Evolutionary conservation across 768 basidiomycete species (phyloP).

Genomic region (Amanita rubescens): DNA sequence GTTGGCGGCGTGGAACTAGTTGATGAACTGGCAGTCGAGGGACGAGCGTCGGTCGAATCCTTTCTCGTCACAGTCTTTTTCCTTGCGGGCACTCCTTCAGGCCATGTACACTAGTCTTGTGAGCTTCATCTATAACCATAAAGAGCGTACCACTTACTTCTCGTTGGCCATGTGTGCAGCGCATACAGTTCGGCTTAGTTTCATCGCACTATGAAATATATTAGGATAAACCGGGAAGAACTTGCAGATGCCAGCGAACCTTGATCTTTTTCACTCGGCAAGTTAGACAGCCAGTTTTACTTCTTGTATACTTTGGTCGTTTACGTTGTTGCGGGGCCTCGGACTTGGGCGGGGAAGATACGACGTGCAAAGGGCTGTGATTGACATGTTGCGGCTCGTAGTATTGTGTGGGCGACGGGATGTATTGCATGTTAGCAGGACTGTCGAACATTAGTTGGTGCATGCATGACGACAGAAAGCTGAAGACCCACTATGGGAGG

Average conservation of each 20-base stretch:
- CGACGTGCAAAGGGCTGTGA: constrained; percentile 37
- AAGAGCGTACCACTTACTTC: constrained; percentile 42
- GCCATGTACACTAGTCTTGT: constrained; percentile 67
- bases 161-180: constrained; percentile 80
- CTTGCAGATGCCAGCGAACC: constrained; percentile 34
- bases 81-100: constrained; percentile 65
- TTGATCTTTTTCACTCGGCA: constrained; percentile 95
- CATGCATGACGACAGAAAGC: constrained; percentile 4
- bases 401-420: constrained; percentile 32
- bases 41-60: constrained; percentile 53
- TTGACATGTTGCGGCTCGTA: constrained; percentile 29
- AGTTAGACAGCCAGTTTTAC: constrained; percentile 91
- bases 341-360: constrained; percentile 38
- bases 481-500: constrained; percentile 45
- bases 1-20: constrained; percentile 68
- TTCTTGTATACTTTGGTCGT: constrained; percentile 89
- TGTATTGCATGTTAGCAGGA: constrained; percentile 33
- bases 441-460: constrained; percentile 20
- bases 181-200: constrained; percentile 78
- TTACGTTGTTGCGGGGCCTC: constrained; percentile 52
- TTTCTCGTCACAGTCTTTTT: constrained; percentile 57
- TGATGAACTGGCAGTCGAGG: constrained; percentile 72
- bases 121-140: constrained; percentile 1
- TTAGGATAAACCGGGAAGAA: constrained; percentile 4
- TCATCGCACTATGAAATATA: constrained; percentile 69